Conservation (phyloP, 257 asterid species). For the Solanum chaucha region DNA sequence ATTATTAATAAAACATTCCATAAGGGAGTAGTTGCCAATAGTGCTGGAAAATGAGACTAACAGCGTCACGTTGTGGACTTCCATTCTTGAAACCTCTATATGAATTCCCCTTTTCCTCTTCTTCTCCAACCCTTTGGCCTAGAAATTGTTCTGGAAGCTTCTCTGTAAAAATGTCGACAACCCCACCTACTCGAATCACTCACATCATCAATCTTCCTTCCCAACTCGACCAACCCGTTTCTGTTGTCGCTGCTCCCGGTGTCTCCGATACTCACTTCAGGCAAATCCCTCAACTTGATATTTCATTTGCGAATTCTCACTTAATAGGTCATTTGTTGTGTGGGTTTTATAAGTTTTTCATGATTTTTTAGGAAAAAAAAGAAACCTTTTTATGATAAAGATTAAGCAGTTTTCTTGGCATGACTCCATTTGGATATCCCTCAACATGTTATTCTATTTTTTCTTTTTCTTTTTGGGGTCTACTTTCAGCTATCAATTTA, state of each 20-base stretch:
- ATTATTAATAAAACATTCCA: neutral
- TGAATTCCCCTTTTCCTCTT: conserved; percentile 11
- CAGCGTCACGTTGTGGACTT: neutral
- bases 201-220: conserved; percentile 46
- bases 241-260: conserved; percentile 59
- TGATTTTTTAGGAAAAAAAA: too few species aligned
- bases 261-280: conserved; percentile 65
- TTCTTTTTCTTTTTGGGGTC: neutral
- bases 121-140: conserved; percentile 2
- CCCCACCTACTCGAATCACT: conserved; percentile 25
- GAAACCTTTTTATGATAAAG: neutral
- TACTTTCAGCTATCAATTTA: too few species aligned
- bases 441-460: neutral
- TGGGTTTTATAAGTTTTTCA: neutral
- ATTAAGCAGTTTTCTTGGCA: too few species aligned
- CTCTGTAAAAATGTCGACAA: conserved; percentile 42
- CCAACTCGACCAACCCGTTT: conserved; percentile 53
- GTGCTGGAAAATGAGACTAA: neutral
- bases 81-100: conserved; percentile 9
- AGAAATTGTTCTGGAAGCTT: neutral
- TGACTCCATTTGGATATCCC: too few species aligned
- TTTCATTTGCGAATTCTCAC: too few species aligned
- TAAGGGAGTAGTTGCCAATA: neutral
- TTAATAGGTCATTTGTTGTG: neutral
- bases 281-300: conserved; percentile 10